Conservation (phyloP, 2,329 filamentous ascomycete species). For the Keithomyces neogunnii region DNA sequence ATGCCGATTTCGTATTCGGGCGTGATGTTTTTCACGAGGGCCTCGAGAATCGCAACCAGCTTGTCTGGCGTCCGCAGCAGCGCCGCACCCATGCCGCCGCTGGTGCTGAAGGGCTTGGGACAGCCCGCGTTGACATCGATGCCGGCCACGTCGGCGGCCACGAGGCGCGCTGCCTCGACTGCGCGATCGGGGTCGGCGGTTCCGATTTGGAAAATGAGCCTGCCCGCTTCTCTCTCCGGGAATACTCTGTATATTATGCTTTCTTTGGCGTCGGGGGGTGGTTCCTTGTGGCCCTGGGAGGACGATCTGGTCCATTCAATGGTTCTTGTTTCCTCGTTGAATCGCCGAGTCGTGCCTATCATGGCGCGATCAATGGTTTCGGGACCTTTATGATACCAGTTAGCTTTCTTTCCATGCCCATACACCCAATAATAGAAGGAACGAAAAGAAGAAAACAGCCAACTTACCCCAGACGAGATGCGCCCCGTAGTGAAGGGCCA, state of each 20-base stretch:
- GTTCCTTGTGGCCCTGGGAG: conserved; percentile 58
- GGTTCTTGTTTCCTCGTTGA: conserved; percentile 68
- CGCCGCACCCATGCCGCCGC: conserved; percentile 91
- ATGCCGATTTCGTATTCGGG: conserved; percentile 81
- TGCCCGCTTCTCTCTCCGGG: conserved; percentile 63
- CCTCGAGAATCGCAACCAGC: conserved; percentile 73
- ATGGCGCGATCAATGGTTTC: conserved; percentile 90
- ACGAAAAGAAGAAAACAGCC: too few species aligned
- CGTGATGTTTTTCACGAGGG: conserved; percentile 70
- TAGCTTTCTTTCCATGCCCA: background rate
- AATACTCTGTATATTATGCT: conserved; percentile 80
- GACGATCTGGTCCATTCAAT: conserved; percentile 77
- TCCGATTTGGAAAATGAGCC: conserved; percentile 85
- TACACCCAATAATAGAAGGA: too few species aligned
- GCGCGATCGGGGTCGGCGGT: conserved; percentile 76
- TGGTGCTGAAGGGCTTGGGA: conserved; percentile 91
- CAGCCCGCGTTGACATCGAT: conserved; percentile 99
- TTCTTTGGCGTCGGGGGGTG: conserved; percentile 43
- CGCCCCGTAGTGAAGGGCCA: conserved; percentile 89
- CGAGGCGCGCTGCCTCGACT: conserved; percentile 73
- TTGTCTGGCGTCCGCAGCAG: conserved; percentile 78
- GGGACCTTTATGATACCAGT: conserved; percentile 47
- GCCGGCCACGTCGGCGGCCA: conserved; percentile 80
- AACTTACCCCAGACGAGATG: conserved; percentile 85
- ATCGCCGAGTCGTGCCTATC: conserved; percentile 72